phyloP scores from a whole-genome alignment of 495 filamentous ascomycete genomes.

The Pseudevernia furfuracea region DNA sequence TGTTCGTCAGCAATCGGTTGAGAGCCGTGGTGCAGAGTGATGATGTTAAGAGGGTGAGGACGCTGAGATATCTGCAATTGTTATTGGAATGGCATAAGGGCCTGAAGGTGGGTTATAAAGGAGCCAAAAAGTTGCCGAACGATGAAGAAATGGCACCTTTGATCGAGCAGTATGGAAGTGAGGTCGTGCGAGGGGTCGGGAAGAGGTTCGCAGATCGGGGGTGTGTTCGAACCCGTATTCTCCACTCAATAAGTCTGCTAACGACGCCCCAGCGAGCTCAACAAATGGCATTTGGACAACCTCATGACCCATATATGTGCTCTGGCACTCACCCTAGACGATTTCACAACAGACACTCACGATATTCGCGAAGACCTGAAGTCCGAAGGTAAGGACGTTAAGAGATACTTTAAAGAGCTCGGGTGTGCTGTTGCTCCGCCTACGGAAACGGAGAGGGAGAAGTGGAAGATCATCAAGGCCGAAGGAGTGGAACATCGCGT shows the following conservation, averaged over 20 bases:
- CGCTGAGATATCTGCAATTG: constrained; percentile 57
- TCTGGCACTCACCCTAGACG: constrained; percentile 61
- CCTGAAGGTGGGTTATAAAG: constrained; percentile 9
- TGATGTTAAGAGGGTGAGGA: constrained; percentile 52
- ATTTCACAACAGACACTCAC: constrained; percentile 66
- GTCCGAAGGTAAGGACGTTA: constrained; percentile 55
- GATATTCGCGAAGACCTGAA: constrained; percentile 72
- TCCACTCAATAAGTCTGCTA: neutral
- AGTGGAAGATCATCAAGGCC: constrained; percentile 46
- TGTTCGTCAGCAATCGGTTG: constrained; percentile 60
- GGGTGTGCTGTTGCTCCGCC: constrained; percentile 52
- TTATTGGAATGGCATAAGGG: constrained; percentile 53
- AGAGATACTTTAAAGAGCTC: constrained; percentile 56
- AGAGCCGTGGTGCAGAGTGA: constrained; percentile 46
- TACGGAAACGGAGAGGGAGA: constrained; percentile 38
- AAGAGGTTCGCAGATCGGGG: constrained; percentile 59
- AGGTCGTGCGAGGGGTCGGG: constrained; percentile 59
- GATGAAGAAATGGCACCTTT: constrained; percentile 43
- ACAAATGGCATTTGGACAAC: constrained; percentile 55
- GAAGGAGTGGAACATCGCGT: constrained; percentile 53
- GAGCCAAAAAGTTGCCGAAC: constrained; percentile 29
- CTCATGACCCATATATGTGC: constrained; percentile 63
- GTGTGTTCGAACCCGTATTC: neutral
- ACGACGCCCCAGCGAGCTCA: constrained; percentile 32
- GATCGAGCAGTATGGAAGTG: constrained; percentile 47